Conservation (phyloP, 2,329 filamentous ascomycete genomes). For the Rasamsonia emersonii region DNA sequence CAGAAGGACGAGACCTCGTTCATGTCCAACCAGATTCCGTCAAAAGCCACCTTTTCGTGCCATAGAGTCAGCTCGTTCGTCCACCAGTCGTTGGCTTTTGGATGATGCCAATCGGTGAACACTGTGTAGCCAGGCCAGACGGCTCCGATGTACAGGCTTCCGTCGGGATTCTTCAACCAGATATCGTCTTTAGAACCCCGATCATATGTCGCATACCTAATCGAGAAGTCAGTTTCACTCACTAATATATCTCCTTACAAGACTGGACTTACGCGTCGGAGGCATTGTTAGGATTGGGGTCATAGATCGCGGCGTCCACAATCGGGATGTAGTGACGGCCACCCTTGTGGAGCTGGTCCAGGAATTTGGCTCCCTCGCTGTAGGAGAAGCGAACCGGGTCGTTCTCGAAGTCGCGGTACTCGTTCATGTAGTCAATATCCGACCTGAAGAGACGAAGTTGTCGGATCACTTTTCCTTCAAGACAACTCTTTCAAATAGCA, state of each 20-base stretch:
- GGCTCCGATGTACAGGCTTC: conserved; percentile 45
- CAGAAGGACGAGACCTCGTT: conserved; percentile 57
- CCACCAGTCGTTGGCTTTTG: conserved; percentile 54
- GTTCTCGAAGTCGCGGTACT: conserved; percentile 52
- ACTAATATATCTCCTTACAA: background rate
- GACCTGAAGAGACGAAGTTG: conserved; percentile 9
- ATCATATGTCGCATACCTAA: conserved; percentile 43
- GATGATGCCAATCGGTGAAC: conserved; percentile 53
- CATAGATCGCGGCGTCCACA: conserved; percentile 59
- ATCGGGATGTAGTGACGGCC: conserved; percentile 54
- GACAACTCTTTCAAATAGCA: background rate
- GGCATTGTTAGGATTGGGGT: conserved; percentile 60
- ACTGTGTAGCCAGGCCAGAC: conserved; percentile 55
- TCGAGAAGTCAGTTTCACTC: too few species aligned
- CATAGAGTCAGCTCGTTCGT: conserved; percentile 44
- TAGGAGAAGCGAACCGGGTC: conserved; percentile 46
- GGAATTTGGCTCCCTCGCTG: conserved; percentile 42
- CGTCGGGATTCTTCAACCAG: conserved; percentile 48
- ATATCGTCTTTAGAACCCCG: conserved; percentile 41
- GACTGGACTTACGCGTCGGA: conserved; percentile 49
- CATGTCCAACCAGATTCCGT: conserved; percentile 55
- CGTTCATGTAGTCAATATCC: conserved; percentile 52
- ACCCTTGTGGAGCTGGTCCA: conserved; percentile 44
- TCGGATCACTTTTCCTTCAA: background rate
- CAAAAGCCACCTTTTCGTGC: conserved; percentile 46